Base-by-base conservation (phyloP, 495 filamentous ascomycete species). In the Stereocaulon alpinum region DNA sequence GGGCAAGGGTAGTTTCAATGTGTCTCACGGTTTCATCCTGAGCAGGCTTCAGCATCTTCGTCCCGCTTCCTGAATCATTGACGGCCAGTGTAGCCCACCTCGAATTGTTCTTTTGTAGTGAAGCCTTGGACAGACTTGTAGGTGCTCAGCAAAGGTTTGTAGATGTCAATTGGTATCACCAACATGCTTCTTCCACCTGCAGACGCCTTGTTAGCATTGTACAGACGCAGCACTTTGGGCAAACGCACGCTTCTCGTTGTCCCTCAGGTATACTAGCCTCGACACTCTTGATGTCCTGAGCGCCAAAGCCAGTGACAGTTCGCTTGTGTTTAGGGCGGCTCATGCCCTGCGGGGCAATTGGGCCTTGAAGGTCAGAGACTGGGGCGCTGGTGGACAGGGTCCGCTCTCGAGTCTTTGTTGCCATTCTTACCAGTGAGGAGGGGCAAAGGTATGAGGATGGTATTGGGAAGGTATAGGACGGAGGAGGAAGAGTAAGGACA, bases 1-100 rank as follows among this genome's bases (percentile, higher is more conserved):
- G 89, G 62, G 94, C 93, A 58, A 98, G 80, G 2, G 93, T 96
- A 4, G 94, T 97, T 71, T 98, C 94, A 67, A 98, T 85, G 77
- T 98, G 93, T 48, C 86, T 86, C 54, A 98, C 89, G 47, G 93
- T 78, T 67, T 95, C 90, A 66, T 75, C 80, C 82, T 92, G 71
- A 24, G 41, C 7, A 30, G 10, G 49, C 32, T 29, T 67, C 48
- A 70, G 40, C 32, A 15, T 10, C 34, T 44, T 17, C 27, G 40
- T 7, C 48, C 56, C 20, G 29, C 40, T 34, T 15, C 7, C 5
- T 10, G n/a, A 4, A 20, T 4, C 0, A 7, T 50, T 34, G 7
- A 41, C 11, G n/a, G 34, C 32, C 37, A 41, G 20, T 41, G 32
- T 29, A 15, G 32, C 68, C 56, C 74, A 84, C 80, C 71, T 85